Evolutionary conservation across 2,329 filamentous ascomycete species (phyloP).

Genomic region (Apiospora marii): DNA sequence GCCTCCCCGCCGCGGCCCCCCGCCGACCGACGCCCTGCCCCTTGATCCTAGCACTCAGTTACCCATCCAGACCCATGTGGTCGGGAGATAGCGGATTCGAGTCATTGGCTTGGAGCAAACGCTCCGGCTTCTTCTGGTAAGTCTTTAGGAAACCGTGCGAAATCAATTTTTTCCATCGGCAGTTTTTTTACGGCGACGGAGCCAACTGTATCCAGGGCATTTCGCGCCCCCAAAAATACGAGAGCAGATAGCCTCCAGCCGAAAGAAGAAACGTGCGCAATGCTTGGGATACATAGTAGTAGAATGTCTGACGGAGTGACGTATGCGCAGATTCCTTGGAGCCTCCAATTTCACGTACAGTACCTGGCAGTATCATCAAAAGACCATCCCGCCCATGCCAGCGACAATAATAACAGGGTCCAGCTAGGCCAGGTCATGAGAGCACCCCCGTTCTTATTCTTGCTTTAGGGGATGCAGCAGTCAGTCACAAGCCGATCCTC

Average conservation of each 20-base stretch:
- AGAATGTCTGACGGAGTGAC: neutral
- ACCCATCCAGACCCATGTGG: conserved; percentile 3
- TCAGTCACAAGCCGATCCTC: conserved; percentile 21
- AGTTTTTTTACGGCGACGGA: conserved; percentile 4
- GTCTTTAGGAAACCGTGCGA: neutral
- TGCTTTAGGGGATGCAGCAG: conserved; percentile 7
- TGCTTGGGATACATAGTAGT: neutral
- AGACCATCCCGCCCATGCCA: neutral
- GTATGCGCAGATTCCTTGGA: conserved; percentile 8
- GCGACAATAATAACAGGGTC: conserved; percentile 16
- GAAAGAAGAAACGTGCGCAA: neutral
- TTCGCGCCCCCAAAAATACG: neutral
- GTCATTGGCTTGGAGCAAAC: conserved; percentile 9
- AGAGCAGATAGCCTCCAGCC: neutral
- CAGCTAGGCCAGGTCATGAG: conserved; percentile 17
- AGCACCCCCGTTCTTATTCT: neutral
- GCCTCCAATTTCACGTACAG: neutral
- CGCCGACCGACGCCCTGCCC: neutral
- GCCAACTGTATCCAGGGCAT: neutral
- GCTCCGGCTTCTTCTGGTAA: neutral
- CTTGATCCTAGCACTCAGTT: neutral
- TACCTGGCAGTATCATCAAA: neutral
- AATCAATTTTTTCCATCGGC: conserved; percentile 15
- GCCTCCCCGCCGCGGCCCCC: neutral
- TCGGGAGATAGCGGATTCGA: conserved; percentile 3